These are phyloP conservation scores for Rhizoctonia solani DNA, from an alignment of 1,284 basidiomycete genomes.

Conservation along the genomic window DNA sequence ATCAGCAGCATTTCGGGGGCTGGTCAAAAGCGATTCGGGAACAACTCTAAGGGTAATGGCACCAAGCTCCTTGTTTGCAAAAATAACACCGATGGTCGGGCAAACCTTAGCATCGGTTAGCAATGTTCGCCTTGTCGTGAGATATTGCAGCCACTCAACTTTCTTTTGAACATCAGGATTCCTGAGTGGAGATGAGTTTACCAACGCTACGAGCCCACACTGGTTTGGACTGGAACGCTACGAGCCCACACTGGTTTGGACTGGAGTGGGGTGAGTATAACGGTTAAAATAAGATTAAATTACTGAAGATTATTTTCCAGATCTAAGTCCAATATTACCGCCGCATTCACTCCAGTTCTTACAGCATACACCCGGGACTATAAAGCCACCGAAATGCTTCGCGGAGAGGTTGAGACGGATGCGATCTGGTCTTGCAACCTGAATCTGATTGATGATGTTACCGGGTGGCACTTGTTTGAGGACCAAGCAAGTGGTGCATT, in stretches of 20 bases:
- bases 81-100: conserved; percentile 18
- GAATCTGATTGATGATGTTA: conserved; percentile 22
- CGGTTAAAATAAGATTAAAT: too few relatives aligned
- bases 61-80: conserved; percentile 31
- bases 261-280: conserved; percentile 13
- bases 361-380: conserved; percentile 20
- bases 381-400: conserved; percentile 15
- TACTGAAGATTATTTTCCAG: neutral
- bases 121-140: neutral
- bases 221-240: too few relatives aligned
- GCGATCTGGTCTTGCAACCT: conserved; percentile 23
- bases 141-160: neutral
- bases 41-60: neutral
- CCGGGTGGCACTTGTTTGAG: conserved; percentile 26
- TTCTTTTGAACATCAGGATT: neutral
- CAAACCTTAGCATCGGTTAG: conserved; percentile 30
- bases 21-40: conserved; percentile 14
- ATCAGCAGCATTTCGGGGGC: conserved; percentile 6
- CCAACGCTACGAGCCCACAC: conserved; percentile 21
- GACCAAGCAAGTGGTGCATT: conserved; percentile 17
- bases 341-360: conserved; percentile 11
- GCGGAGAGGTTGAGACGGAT: conserved; percentile 31
- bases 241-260: conserved; percentile 24
- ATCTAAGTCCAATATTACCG: conserved; percentile 18
- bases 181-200: conserved; percentile 23